Evolutionary conservation across 2,329 filamentous ascomycete genomes (phyloP), one percentile per base, ranked within the genome.

Genomic region (Aspergillus ochraceoroseus): DNA sequence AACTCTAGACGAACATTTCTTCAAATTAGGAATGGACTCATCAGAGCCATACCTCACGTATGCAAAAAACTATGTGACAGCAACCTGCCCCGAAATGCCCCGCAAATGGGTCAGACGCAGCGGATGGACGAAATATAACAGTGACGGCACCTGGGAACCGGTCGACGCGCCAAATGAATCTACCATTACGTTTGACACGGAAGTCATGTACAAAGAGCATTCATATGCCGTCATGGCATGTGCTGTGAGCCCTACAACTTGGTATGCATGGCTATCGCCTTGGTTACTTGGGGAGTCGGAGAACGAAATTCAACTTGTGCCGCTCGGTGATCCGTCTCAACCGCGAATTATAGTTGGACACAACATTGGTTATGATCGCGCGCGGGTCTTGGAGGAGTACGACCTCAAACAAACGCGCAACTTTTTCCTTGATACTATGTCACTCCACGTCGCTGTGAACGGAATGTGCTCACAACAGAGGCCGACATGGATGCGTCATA

Each of bases 401-500:
- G 76, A 82, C 55, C 65, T 96, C 27, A 72, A 79, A 39, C 90
- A 95, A 62, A 83, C 87, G 1, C 79, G 80, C 26, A 96, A 88
- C 53, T 83, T 79, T 29, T 98, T 95, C 60, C 67, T 98, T 36
- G 92, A 98, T 62, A 98, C 92, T 19, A 98, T 98, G 92, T 96
- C 90, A 1, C 71, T 98, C 13, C 92, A 98, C 61, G 90, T 95
- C 5, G 94, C 94, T 2, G 90, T 95, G 15, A 98, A 98, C 60
- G 92, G 92, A 47, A 98, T 98, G 92, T 98, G 92, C 65, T 96
- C 92, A 14, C 83, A 85, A 51, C 92, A 98, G 64, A 79, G 92
- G 34, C 92, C 94, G 6, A 95, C 87, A 0, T 98, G 92, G 92
- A 88, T 95, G 82, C 94, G 87, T 63, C 87, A 95, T 64, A 85